phyloP scores from a whole-genome alignment of 495 filamentous ascomycete species.

The Lepraria neglecta region DNA sequence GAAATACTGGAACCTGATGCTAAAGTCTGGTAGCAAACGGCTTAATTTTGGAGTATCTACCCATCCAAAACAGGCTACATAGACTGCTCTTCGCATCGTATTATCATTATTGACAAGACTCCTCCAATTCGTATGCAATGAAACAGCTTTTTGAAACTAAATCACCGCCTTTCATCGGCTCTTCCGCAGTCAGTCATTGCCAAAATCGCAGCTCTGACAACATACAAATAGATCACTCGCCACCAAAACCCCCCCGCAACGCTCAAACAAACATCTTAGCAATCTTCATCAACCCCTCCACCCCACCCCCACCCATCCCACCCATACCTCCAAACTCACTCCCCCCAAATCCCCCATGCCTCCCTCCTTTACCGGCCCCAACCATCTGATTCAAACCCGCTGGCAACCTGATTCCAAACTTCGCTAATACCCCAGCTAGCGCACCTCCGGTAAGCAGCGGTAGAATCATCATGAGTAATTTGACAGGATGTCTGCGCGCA shows the following conservation, averaged over 20 bases:
- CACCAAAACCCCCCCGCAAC: background rate
- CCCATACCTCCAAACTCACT: background rate
- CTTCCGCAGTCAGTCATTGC: background rate
- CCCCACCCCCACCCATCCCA: conserved; percentile 37
- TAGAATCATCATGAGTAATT: conserved; percentile 78
- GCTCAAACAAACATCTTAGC: conserved; percentile 60
- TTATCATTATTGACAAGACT: background rate
- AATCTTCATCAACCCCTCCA: conserved; percentile 49
- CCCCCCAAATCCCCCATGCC: conserved; percentile 18
- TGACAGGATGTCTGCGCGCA: conserved; percentile 69
- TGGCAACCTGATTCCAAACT: conserved; percentile 72
- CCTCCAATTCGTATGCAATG: background rate
- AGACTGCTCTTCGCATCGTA: too few relatives aligned
- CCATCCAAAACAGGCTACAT: too few relatives aligned
- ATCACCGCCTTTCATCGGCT: background rate
- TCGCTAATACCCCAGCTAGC: conserved; percentile 60
- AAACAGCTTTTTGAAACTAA: background rate
- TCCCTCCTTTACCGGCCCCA: conserved; percentile 33
- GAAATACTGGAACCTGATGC: too few relatives aligned
- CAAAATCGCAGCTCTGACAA: background rate
- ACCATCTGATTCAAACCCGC: conserved; percentile 48
- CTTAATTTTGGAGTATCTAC: too few relatives aligned
- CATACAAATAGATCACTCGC: background rate
- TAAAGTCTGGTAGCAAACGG: too few relatives aligned
- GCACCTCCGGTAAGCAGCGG: conserved; percentile 78